phyloP scores from a whole-genome alignment of 768 basidiomycete genomes.

The Xerocomellus dryophilus region DNA sequence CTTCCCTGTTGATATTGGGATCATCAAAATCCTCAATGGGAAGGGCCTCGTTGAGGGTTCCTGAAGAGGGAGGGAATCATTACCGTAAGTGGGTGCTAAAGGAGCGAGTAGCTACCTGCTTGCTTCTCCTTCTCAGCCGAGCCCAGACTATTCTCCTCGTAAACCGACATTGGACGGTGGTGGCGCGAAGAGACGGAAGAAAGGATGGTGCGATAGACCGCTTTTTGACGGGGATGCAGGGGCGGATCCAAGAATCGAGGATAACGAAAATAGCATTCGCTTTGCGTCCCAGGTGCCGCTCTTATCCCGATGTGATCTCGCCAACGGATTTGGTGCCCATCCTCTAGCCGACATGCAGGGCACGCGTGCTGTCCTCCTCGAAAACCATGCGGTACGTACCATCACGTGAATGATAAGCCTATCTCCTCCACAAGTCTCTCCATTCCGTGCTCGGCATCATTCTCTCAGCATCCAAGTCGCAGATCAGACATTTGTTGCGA shows the following conservation, averaged over 20 bases:
- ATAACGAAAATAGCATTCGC: not conserved
- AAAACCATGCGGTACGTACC: constrained; percentile 2
- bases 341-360: not conserved
- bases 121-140: constrained; percentile 27
- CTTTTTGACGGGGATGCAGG: constrained; percentile 15
- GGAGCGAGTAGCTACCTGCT: constrained; percentile 1
- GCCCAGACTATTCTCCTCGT: constrained; percentile 16
- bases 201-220: not conserved
- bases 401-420: constrained; percentile 7
- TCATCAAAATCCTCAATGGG: constrained; percentile 33
- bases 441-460: not conserved
- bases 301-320: not conserved
- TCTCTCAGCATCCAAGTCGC: not conserved
- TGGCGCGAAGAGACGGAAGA: not conserved
- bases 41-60: not conserved
- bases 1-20: constrained; percentile 35
- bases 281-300: not conserved
- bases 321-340: not conserved
- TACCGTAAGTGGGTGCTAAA: not conserved
- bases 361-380: not conserved
- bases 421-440: not conserved
- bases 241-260: not conserved
- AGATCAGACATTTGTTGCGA: no score
- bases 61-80: not conserved
- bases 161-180: constrained; percentile 18